phyloP scores from a whole-genome alignment of 1,284 basidiomycete species.

The Cryptococcus hybrid region DNA sequence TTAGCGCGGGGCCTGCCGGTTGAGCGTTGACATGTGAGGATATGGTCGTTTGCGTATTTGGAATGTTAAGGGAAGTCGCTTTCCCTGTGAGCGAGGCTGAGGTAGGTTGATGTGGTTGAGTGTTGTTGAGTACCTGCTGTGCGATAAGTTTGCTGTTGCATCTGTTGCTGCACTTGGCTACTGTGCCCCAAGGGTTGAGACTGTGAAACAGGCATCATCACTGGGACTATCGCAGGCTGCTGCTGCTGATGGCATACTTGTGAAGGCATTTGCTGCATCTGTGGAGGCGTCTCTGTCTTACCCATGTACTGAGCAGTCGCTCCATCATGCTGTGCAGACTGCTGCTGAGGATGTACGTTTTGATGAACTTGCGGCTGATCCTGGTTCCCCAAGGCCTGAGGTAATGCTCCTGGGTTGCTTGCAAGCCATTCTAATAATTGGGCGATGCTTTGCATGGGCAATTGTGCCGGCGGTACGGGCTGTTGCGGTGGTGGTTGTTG shows the following conservation, averaged over 20 bases:
- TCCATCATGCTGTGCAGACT: slow-evolving; percentile 1
- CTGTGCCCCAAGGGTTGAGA: background rate
- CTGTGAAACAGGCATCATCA: slow-evolving; percentile 13
- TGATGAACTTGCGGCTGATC: background rate
- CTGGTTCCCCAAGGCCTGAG: background rate
- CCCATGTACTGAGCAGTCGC: background rate
- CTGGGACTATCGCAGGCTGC: slow-evolving; percentile 10
- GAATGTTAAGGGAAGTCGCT: background rate
- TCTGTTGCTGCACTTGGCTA: background rate
- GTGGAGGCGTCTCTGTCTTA: slow-evolving; percentile 5
- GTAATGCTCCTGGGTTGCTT: slow-evolving; percentile 11
- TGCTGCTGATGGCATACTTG: background rate
- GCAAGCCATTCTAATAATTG: slow-evolving; percentile 17
- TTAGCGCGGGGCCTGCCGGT: slow-evolving; percentile 5
- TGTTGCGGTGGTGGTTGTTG: background rate
- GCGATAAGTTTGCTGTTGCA: background rate
- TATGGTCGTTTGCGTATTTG: slow-evolving; percentile 3
- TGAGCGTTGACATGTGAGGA: slow-evolving; percentile 7
- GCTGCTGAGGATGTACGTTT: slow-evolving; percentile 6
- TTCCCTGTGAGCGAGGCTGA: background rate
- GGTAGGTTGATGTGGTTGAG: background rate
- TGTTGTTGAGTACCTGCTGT: background rate
- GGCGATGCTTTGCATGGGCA: slow-evolving; percentile 12
- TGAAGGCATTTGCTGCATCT: slow-evolving; percentile 2
- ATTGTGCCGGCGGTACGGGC: background rate